Percentiles rank a stretch among this genome's conserved stretches.
Conservation (phyloP, 768 basidiomycete genomes). For the Dentipellis fragilis region DNA sequence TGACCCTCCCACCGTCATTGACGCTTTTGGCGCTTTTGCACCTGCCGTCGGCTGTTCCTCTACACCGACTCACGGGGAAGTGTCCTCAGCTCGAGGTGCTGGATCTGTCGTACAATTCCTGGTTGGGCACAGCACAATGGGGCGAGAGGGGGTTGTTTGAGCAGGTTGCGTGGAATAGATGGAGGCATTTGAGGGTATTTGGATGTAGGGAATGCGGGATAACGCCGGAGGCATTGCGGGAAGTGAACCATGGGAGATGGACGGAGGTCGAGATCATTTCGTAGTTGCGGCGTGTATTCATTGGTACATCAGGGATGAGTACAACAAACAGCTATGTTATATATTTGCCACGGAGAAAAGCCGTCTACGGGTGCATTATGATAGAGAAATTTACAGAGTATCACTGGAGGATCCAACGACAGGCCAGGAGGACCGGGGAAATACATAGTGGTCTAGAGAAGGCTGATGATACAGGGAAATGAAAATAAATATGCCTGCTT, state of each 20-base stretch:
- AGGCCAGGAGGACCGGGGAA: too few species aligned
- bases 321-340: too few species aligned
- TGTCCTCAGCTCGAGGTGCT: conserved; percentile 55
- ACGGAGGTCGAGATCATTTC: conserved; percentile 28
- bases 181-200: conserved; percentile 41
- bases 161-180: conserved; percentile 48
- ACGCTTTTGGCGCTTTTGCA: conserved; percentile 52
- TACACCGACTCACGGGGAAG: conserved; percentile 46
- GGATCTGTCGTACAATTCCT: conserved; percentile 59
- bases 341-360: too few species aligned
- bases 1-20: conserved; percentile 52
- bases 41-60: conserved; percentile 34
- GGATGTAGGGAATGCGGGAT: conserved; percentile 47
- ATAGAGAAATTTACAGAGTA: too few species aligned
- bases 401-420: too few species aligned
- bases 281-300: too few species aligned
- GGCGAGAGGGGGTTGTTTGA: conserved; percentile 30
- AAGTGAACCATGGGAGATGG: conserved; percentile 56
- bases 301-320: too few species aligned
- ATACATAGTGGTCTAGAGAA: too few species aligned
- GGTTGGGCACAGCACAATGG: conserved; percentile 24
- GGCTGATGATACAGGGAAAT: too few species aligned
- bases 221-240: conserved; percentile 28
- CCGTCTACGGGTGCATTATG: too few species aligned
- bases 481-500: too few species aligned